These are phyloP conservation scores for Onygena corvina DNA, from an alignment of 2,329 filamentous ascomycete genomes.

Conservation along the genomic window DNA sequence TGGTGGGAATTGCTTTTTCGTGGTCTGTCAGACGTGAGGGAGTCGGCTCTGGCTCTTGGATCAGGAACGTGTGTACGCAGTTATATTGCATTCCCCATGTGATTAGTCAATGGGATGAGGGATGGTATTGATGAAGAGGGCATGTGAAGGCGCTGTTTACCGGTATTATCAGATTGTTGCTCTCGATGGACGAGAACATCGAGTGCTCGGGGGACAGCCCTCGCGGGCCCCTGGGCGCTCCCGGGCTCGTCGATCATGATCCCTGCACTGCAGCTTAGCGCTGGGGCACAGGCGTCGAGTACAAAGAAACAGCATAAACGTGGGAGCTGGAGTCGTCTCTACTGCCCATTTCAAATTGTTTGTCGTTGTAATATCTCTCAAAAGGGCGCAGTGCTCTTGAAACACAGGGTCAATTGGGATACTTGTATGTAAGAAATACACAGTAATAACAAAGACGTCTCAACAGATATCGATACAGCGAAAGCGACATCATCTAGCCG, in stretches of 20 bases:
- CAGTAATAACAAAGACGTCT: too few relatives aligned
- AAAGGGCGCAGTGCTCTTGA: too few relatives aligned
- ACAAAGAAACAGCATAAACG: neutral
- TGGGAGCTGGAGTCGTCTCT: too few relatives aligned
- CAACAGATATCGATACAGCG: too few relatives aligned
- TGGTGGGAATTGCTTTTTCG: neutral
- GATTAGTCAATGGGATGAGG: conserved; percentile 5
- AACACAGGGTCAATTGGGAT: too few relatives aligned
- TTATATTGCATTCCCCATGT: neutral
- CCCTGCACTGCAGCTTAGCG: conserved; percentile 4
- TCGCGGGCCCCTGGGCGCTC: neutral
- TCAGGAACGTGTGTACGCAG: conserved; percentile 2
- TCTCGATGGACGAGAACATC: too few relatives aligned
- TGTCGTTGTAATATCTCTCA: too few relatives aligned
- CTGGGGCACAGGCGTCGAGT: neutral
- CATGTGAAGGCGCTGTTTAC: neutral
- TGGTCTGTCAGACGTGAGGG: neutral
- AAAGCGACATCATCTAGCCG: too few relatives aligned
- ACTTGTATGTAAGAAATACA: too few relatives aligned
- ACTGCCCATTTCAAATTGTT: too few relatives aligned
- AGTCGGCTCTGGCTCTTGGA: neutral
- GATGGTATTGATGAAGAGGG: too few relatives aligned
- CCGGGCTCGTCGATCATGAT: conserved; percentile 3
- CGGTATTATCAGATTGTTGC: too few relatives aligned
- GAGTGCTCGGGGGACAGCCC: neutral